A percentile compares a stretch with the other conserved stretches of the same genome.
Evolutionary conservation across 148 eudicot species (phyloP).

Genomic region (Spergularia marina): DNA sequence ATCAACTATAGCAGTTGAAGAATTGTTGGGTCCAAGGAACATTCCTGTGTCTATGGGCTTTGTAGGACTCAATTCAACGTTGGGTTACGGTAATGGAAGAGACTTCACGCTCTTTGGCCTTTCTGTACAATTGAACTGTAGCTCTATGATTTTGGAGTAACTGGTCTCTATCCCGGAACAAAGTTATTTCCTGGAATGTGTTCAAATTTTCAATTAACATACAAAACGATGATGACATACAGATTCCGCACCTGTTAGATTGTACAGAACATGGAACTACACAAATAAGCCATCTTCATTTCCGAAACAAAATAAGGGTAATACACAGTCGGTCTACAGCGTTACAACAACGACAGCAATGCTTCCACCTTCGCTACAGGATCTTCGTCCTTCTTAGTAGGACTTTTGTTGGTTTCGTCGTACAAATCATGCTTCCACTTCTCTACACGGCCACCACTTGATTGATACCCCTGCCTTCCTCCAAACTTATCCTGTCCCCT

Average conservation of each 20-base stretch:
- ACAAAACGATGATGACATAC: neutral
- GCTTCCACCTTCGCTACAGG: slow-evolving; percentile 90
- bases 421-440: slow-evolving; percentile 96
- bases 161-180: neutral
- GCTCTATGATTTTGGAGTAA: neutral
- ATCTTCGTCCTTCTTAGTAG: slow-evolving; percentile 77
- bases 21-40: neutral
- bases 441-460: slow-evolving; percentile 53
- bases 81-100: too few relatives aligned
- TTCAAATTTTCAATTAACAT: neutral
- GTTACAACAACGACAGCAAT: slow-evolving; percentile 51
- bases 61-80: neutral
- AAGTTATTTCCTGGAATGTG: neutral
- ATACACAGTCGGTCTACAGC: slow-evolving; percentile 6
- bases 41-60: neutral
- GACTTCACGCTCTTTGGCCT: too few relatives aligned
- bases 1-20: slow-evolving; percentile 1
- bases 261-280: neutral
- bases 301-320: neutral
- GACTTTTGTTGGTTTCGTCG: slow-evolving; percentile 66
- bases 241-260: neutral
- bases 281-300: neutral
- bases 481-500: slow-evolving; percentile 47
- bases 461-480: slow-evolving; percentile 44
- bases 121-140: neutral